Evolutionary conservation across 2,329 filamentous ascomycete genomes (phyloP).

Genomic region (Talaromyces sp.): DNA sequence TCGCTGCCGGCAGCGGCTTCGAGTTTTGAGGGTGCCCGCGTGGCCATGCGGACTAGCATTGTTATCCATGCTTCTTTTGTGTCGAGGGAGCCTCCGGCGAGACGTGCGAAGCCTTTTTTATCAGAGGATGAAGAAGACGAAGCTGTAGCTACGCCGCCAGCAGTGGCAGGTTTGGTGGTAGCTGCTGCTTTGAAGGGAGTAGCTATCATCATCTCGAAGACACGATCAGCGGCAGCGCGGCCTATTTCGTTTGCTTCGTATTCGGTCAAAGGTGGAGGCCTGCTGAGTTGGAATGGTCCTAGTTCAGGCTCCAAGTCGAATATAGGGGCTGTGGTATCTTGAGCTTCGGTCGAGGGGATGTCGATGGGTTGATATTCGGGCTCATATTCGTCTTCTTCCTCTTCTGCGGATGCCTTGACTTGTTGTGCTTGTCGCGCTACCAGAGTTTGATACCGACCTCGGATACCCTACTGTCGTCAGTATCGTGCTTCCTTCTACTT

Average conservation of each 20-base stretch:
- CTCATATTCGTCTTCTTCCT: conserved; percentile 90
- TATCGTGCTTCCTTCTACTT: neutral
- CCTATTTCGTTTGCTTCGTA: conserved; percentile 72
- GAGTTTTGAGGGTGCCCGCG: conserved; percentile 69
- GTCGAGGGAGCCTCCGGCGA: conserved; percentile 80
- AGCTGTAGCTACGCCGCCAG: neutral
- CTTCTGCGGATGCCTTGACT: conserved; percentile 36
- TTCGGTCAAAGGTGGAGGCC: conserved; percentile 69
- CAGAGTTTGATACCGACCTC: conserved; percentile 37
- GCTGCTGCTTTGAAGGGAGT: conserved; percentile 54
- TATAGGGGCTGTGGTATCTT: conserved; percentile 55
- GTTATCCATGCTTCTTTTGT: conserved; percentile 84
- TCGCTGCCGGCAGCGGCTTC: conserved; percentile 44
- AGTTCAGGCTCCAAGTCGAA: conserved; percentile 61
- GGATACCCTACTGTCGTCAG: conserved; percentile 35
- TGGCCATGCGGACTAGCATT: conserved; percentile 79
- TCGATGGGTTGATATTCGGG: conserved; percentile 78
- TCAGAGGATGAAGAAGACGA: neutral
- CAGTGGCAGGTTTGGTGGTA: conserved; percentile 46
- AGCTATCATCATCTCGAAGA: conserved; percentile 73
- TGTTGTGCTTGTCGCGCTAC: conserved; percentile 36
- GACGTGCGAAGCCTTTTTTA: conserved; percentile 67
- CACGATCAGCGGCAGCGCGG: conserved; percentile 68
- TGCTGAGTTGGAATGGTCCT: conserved; percentile 73
- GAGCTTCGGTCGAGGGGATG: conserved; percentile 23